Evolutionary conservation across 495 filamentous ascomycete species (phyloP), one percentile per base, ranked within the genome.

Genomic region (Penicillium chermesinum): DNA sequence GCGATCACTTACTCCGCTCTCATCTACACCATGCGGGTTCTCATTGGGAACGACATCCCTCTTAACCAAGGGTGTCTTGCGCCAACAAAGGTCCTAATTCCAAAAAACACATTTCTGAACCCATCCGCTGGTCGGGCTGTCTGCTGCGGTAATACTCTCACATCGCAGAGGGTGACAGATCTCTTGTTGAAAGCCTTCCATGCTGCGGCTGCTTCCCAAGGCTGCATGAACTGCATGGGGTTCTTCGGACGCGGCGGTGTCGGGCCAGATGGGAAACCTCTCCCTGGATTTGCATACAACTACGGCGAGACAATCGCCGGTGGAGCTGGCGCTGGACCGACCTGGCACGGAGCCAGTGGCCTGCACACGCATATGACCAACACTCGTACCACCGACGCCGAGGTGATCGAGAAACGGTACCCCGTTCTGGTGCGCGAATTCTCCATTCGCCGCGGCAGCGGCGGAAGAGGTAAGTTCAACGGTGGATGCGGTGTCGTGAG

Each of bases 311-410:
- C 89, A 6, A 91, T 95, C 61, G 87, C 88, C 2, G 91, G 91
- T 21, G 91, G 91, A 2, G 84, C 80, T 52, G 91, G 91, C 37
- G 91, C 91, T 0, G 89, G 89, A 0, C 78, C 85, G 0, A 75
- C 73, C 19, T 95, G 90, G 91, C 77, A 90, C 46, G 91, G 91
- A 33, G 89, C 87, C 1, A 82, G 76, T 45, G 91, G 89, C 42
- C 89, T 96, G 37, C 91, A 96, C 63, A 84, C 80, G 16, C 91
- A 96, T 66, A 95, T 95, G 89, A 96, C 91, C 7, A 96, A 96
- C 61, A 96, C 91, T 4, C 79, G 91, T 7, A 95, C 96, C 64
- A 96, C 91, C 1, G 91, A 96, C 67, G 75, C 87, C 0, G 91
- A 96, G 56, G 79, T 94, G 5, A 91, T 96, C 60, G 91, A 96